Conservation (phyloP, 495 filamentous ascomycete genomes). For the Oleoguttula mirabilis region DNA sequence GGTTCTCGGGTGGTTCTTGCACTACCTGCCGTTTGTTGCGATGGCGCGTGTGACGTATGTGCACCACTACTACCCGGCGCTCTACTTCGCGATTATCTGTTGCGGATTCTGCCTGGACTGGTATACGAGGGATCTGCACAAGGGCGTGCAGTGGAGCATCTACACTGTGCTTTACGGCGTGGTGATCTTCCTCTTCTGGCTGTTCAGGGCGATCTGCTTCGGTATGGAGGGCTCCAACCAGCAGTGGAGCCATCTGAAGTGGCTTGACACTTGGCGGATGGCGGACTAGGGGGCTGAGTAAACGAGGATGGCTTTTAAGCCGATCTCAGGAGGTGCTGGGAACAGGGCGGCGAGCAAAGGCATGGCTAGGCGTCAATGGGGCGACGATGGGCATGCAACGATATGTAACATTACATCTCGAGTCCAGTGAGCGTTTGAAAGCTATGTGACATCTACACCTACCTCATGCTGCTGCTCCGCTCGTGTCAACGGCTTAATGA, state of each 20-base stretch:
- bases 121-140: conserved; percentile 50
- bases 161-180: conserved; percentile 60
- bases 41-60: conserved; percentile 99
- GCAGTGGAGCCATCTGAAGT: conserved; percentile 86
- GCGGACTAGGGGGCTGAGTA: conserved; percentile 45
- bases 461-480: no score
- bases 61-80: conserved; percentile 97
- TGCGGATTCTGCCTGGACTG: conserved; percentile 86
- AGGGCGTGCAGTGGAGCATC: conserved; percentile 46
- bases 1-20: conserved; percentile 84
- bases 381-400: no score
- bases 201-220: conserved; percentile 92
- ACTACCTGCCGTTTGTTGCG: conserved; percentile 88
- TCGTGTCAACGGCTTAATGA: no score
- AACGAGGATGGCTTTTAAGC: no score
- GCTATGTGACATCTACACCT: no score
- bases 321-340: no score
- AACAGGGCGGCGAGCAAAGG: no score
- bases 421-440: no score
- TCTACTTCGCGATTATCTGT: conserved; percentile 89
- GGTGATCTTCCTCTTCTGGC: conserved; percentile 67
- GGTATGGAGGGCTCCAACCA: conserved; percentile 79
- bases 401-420: no score
- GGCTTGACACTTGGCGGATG: conserved; percentile 62
- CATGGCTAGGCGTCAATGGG: no score